A percentile compares a stretch with the other conserved stretches of the same genome.
These are phyloP conservation scores for Ascochyta viciae-villosae DNA, from an alignment of 2,329 filamentous ascomycete genomes.

Conservation along the genomic window DNA sequence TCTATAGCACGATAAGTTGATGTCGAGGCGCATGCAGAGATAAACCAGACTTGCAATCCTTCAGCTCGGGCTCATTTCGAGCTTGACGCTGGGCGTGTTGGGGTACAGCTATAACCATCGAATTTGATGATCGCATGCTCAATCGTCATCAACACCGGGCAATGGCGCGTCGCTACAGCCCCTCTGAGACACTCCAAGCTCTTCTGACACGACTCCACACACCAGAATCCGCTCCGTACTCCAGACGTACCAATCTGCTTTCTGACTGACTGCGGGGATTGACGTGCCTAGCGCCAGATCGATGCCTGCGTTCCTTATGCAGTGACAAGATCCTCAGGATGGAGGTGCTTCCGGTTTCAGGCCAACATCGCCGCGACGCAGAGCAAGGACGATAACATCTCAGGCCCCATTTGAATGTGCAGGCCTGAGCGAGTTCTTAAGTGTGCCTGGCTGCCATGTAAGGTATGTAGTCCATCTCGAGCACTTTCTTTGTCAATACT, in stretches of 20 bases:
- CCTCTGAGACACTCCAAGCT: constrained; percentile 32
- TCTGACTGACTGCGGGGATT: constrained; percentile 16
- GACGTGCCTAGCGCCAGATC: constrained; percentile 21
- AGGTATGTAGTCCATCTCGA: constrained; percentile 17
- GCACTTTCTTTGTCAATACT: constrained; percentile 24
- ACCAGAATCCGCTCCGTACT: constrained; percentile 19
- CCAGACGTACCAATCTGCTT: constrained; percentile 21
- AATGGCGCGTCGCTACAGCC: constrained; percentile 21
- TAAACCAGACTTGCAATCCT: neutral
- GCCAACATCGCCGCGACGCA: constrained; percentile 13
- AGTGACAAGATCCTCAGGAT: constrained; percentile 36
- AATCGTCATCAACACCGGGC: neutral
- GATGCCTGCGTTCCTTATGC: constrained; percentile 27
- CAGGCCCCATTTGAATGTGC: constrained; percentile 17
- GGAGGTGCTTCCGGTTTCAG: constrained; percentile 44
- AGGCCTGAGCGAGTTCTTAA: constrained; percentile 36
- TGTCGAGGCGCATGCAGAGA: neutral
- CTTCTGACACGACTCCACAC: constrained; percentile 33
- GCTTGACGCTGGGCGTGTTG: neutral
- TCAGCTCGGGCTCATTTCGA: neutral
- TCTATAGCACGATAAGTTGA: neutral
- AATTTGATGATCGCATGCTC: neutral
- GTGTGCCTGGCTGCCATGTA: constrained; percentile 23
- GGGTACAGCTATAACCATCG: neutral
- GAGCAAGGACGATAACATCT: constrained; percentile 8